Percentiles rank a stretch among this genome's conserved stretches.
Conservation (phyloP, 108 stramenopile genomes). For the Aurantiochytrium sp. region DNA sequence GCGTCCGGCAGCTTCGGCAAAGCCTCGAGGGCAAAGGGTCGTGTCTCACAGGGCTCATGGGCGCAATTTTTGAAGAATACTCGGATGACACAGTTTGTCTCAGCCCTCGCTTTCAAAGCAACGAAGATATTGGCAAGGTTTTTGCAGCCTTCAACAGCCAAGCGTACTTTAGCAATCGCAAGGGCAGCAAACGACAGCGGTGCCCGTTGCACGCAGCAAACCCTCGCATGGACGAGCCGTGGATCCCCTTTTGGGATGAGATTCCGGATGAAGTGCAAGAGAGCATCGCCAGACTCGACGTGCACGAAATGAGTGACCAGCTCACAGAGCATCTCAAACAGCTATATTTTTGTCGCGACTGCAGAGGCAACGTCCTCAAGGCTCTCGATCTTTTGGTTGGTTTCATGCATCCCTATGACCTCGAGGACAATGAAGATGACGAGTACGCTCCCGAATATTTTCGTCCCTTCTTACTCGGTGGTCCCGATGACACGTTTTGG, state of each 20-base stretch:
- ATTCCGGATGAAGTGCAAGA: neutral
- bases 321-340: constrained; percentile 7
- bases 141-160: constrained; percentile 6
- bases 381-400: neutral
- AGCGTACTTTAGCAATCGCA: neutral
- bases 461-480: neutral
- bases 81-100: neutral
- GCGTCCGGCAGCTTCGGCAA: neutral
- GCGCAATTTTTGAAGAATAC: neutral
- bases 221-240: neutral
- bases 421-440: neutral
- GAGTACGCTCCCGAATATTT: neutral
- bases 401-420: neutral
- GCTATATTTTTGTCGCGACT: neutral
- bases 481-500: neutral
- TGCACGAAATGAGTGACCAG: neutral
- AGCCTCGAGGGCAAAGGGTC: neutral
- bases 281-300: neutral
- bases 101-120: neutral
- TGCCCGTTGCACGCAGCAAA: neutral
- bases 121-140: neutral
- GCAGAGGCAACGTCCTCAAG: neutral
- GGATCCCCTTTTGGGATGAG: neutral
- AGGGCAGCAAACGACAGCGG: neutral
- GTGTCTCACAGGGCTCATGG: neutral